A percentile compares a stretch with the other conserved stretches of the same genome.
These are phyloP conservation scores for Vanrija humicola DNA, from an alignment of 1,284 basidiomycete genomes.

Conservation along the genomic window DNA sequence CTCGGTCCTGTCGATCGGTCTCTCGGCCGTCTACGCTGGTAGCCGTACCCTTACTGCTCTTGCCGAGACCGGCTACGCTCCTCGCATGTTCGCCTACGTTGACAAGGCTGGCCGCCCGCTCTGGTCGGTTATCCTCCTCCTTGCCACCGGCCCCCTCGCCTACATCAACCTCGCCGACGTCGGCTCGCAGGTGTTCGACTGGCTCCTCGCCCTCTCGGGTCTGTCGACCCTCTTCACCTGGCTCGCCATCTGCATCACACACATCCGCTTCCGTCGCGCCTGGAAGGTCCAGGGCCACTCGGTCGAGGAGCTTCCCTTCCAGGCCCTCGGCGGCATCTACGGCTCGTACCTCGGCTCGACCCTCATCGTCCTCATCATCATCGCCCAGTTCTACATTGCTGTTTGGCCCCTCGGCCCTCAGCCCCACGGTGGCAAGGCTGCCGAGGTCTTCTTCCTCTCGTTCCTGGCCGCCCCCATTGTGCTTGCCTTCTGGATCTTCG, in stretches of 20 bases:
- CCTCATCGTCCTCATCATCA: constrained; percentile 38
- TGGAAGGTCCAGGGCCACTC: constrained; percentile 47
- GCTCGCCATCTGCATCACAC: constrained; percentile 30
- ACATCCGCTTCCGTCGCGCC: constrained; percentile 50
- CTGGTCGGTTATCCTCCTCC: constrained; percentile 47
- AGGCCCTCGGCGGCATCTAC: constrained; percentile 47
- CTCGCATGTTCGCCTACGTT: constrained; percentile 51
- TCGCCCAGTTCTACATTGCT: constrained; percentile 46
- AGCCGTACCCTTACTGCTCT: constrained; percentile 45
- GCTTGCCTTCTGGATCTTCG: constrained; percentile 42
- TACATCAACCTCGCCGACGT: constrained; percentile 48
- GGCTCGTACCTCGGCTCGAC: constrained; percentile 51
- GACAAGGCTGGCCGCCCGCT: constrained; percentile 55
- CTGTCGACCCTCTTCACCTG: constrained; percentile 56
- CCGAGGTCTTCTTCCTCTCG: constrained; percentile 48
- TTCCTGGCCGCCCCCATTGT: constrained; percentile 49
- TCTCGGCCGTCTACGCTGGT: constrained; percentile 47
- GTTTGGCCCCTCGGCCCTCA: constrained; percentile 12
- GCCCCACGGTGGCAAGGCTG: constrained; percentile 30
- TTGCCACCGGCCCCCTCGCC: constrained; percentile 46
- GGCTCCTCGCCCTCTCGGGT: constrained; percentile 54
- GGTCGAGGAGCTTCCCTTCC: constrained; percentile 52
- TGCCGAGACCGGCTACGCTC: constrained; percentile 51
- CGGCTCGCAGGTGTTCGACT: constrained; percentile 39
- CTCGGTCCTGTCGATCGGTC: constrained; percentile 45